phyloP scores from a whole-genome alignment of 805 yeast genomes.

The Candida taoyuanica region DNA sequence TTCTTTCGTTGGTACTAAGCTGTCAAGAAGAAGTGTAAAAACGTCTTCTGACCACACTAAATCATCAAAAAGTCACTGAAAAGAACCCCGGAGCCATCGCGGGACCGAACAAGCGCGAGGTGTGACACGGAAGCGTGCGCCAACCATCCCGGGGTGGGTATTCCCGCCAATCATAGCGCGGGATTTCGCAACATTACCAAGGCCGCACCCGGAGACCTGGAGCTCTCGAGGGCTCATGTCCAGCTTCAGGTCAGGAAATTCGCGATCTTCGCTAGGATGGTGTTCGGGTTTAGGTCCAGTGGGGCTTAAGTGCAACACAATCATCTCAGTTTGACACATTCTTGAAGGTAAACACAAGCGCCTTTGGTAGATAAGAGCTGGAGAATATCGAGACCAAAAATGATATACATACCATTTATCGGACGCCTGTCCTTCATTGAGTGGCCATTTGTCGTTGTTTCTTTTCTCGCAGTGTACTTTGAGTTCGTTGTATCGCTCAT shows the following conservation, averaged over 20 bases:
- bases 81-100: background rate
- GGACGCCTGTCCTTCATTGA: constrained; percentile 45
- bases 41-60: background rate
- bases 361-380: no score
- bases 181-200: constrained; percentile 7
- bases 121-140: background rate
- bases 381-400: background rate
- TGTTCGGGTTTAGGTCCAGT: no score
- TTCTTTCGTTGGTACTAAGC: no score
- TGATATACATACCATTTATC: constrained; percentile 32
- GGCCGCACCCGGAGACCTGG: constrained; percentile 1
- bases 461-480: constrained; percentile 44
- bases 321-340: constrained; percentile 1
- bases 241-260: no score
- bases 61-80: background rate
- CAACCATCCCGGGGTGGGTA: background rate
- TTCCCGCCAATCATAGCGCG: constrained; percentile 5
- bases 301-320: no score
- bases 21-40: background rate
- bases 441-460: constrained; percentile 43
- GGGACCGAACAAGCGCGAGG: background rate
- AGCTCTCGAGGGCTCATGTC: background rate
- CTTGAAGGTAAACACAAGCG: no score
- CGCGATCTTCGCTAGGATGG: no score
- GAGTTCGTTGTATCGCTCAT: constrained; percentile 44